These are phyloP conservation scores for Purpureocillium lavendulum DNA, from an alignment of 2,329 filamentous ascomycete species.

Conservation along the genomic window DNA sequence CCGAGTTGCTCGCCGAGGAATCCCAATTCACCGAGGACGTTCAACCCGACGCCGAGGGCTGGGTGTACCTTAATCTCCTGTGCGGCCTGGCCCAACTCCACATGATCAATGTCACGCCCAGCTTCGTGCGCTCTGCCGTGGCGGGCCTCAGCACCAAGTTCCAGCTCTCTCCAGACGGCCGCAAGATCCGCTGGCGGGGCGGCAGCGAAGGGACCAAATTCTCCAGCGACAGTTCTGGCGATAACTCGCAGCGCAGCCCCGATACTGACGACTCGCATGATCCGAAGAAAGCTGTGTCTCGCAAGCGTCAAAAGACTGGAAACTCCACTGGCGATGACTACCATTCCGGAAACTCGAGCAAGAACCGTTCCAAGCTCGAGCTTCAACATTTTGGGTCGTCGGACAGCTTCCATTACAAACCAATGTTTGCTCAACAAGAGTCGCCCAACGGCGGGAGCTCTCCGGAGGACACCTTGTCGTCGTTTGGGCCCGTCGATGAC, in stretches of 20 bases:
- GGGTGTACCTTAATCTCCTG: constrained; percentile 76
- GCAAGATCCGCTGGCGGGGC: constrained; percentile 73
- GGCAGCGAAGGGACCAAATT: constrained; percentile 56
- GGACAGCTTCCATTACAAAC: constrained; percentile 54
- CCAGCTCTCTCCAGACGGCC: constrained; percentile 68
- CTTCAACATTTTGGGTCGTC: constrained; percentile 28
- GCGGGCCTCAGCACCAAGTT: constrained; percentile 64
- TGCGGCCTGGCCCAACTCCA: constrained; percentile 78
- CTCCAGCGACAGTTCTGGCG: constrained; percentile 53
- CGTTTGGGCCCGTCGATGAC: constrained; percentile 35
- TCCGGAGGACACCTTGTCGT: constrained; percentile 40
- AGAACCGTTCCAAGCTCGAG: constrained; percentile 29
- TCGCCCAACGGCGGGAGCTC: constrained; percentile 39
- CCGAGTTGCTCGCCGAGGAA: constrained; percentile 39
- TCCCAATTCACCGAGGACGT: constrained; percentile 33
- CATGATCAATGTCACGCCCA: constrained; percentile 72
- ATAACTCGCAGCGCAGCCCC: constrained; percentile 36
- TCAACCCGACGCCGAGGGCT: constrained; percentile 59
- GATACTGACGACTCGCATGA: constrained; percentile 41
- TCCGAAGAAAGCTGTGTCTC: constrained; percentile 27
- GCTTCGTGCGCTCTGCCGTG: constrained; percentile 68
- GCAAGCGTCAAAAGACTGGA: constrained; percentile 37
- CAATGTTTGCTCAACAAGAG: constrained; percentile 46
- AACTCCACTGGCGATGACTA: constrained; percentile 24
- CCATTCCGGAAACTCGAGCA: constrained; percentile 24